Base-by-base conservation (phyloP, 345 rosid species). In the Sonneratia alba region DNA sequence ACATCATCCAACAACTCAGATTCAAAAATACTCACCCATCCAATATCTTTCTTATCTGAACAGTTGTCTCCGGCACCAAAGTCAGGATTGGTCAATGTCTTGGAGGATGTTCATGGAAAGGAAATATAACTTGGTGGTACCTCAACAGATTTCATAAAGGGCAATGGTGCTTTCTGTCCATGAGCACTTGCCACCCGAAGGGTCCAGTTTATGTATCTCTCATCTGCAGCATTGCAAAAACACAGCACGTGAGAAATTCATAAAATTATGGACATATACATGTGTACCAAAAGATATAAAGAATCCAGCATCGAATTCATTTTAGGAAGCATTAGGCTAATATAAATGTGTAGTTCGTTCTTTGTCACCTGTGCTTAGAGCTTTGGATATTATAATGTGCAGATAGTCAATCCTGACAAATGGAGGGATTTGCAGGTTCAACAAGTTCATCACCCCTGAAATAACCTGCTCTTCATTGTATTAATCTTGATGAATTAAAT, bases 111-210 rank as follows among this genome's bases (percentile, higher is more conserved):
- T 42, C 47, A 21, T 24, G n/a, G 13, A n/a, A 47, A 7, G 7
- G n/a, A 21, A 70, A 14, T 9, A 24, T 13, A 12, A 40, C 66
- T 27, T 59, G 24, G 72, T 66, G 49, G 77, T 71, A 91, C 99
- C 96, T 90, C 91, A 48, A 90, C 76, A 69, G 97, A 88, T 57
- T 87, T 80, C 73, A 95, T 84, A 77, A 95, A 94, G 1, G 97
- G 88, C 80, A 94, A 79, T 69, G 84, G 89, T 68, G 93, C 85
- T 71, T 75, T 83, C 74, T 74, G 71, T 65, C 95, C 93, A 79
- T 94, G 97, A 21, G 85, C 83, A 76, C 97, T 92, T 73, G 87
- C 89, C 40, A 92, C 81, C 34, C 88, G 87, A 73, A 95, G 76
- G 21, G 81, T 92, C 99, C 99, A 95, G 80, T 92, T 95, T 70